These are phyloP conservation scores for Cicer judaicum DNA, from an alignment of 306 rosid genomes.

Conservation along the genomic window DNA sequence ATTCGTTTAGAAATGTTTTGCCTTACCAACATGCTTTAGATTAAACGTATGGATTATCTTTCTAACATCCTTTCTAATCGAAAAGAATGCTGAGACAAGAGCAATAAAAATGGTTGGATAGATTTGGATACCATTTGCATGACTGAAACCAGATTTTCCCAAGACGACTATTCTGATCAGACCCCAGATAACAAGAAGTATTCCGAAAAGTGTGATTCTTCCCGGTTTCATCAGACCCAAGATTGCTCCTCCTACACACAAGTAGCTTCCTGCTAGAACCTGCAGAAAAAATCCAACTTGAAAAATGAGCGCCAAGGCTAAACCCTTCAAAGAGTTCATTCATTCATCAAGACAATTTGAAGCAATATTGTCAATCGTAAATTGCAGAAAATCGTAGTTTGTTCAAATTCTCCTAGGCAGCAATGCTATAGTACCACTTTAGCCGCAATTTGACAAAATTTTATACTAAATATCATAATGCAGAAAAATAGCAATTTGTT, in stretches of 20 bases:
- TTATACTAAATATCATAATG: background rate
- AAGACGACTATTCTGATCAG: constrained; percentile 57
- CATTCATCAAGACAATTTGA: background rate
- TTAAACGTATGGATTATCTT: constrained; percentile 61
- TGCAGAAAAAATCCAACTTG: constrained; percentile 44
- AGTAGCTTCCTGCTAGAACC: constrained; percentile 88
- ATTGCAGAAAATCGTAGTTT: background rate
- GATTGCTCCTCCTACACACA: constrained; percentile 79
- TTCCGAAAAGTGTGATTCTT: constrained; percentile 73
- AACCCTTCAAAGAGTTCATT: constrained; percentile 8
- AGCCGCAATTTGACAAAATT: background rate
- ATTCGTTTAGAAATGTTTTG: constrained; percentile 44
- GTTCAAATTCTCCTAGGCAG: background rate
- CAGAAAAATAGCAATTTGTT: background rate
- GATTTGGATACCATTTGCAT: constrained; percentile 43
- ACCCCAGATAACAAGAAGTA: constrained; percentile 75
- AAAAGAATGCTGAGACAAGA: constrained; percentile 67
- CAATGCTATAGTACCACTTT: background rate
- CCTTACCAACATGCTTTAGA: constrained; percentile 38
- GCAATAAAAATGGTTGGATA: constrained; percentile 69
- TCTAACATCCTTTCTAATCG: constrained; percentile 77
- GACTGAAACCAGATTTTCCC: constrained; percentile 48
- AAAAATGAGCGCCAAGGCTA: constrained; percentile 38
- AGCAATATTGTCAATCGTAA: background rate
- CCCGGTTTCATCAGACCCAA: constrained; percentile 67